phyloP scores from a whole-genome alignment of 495 filamentous ascomycete genomes.

The Penicillium coprophilum region DNA sequence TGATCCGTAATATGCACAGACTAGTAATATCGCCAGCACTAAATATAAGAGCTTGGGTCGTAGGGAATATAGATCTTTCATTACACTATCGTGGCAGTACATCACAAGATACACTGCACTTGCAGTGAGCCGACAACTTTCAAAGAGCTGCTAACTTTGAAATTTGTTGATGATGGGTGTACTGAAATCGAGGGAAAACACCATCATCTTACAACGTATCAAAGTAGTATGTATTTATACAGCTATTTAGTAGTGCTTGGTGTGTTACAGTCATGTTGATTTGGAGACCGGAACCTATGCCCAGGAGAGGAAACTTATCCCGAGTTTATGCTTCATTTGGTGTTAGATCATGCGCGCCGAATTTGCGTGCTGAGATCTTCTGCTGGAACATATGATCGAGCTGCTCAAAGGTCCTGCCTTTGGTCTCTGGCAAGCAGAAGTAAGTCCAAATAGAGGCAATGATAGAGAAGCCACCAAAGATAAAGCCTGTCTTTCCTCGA shows the following conservation, averaged over 20 bases:
- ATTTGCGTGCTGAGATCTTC: conserved; percentile 44
- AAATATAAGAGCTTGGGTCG: neutral
- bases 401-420: conserved; percentile 61
- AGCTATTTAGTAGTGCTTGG: neutral
- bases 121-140: neutral
- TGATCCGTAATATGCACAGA: too few species aligned
- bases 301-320: neutral
- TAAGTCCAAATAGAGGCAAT: conserved; percentile 59
- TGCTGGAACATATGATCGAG: conserved; percentile 61
- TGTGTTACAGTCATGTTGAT: too few species aligned
- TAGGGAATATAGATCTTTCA: neutral
- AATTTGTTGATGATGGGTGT: neutral
- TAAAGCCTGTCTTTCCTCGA: conserved; percentile 61
- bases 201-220: neutral
- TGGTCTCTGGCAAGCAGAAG: conserved; percentile 63
- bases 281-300: neutral
- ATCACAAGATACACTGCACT: neutral
- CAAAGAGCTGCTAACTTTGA: neutral
- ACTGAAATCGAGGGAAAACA: neutral
- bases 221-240: neutral
- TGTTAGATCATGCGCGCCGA: conserved; percentile 2
- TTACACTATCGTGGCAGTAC: neutral
- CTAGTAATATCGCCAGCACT: neutral
- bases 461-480: conserved; percentile 61
- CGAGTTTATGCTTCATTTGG: neutral